Evolutionary conservation across 768 basidiomycete species (phyloP), one percentile per base, ranked within the genome.

Genomic region (Rhodotorula toruloides): DNA sequence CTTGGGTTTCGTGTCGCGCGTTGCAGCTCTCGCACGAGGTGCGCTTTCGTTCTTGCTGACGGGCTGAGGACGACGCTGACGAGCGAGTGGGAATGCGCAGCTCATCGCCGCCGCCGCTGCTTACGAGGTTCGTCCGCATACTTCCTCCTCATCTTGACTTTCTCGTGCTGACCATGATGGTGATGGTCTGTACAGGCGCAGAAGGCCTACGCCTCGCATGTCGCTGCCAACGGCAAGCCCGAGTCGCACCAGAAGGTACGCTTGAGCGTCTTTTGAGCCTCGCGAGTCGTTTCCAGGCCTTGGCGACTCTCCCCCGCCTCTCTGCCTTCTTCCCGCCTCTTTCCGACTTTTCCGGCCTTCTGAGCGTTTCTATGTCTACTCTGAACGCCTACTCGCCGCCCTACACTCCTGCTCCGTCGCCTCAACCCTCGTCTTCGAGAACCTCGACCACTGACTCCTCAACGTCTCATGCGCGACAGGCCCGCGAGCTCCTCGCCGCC

Each of bases 401-500:
- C 34, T 54, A 17, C 25, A n/a, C 36, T 25, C 37, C 9, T 48
- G 46, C 42, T 42, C 25, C 66, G n/a, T n/a, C 21, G 42, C 42
- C 42, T n/a, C n/a, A n/a, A n/a, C n/a, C n/a, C n/a, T n/a, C n/a
- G n/a, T n/a, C n/a, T n/a, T n/a, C n/a, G n/a, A n/a, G n/a, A n/a
- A n/a, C n/a, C n/a, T n/a, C n/a, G n/a, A n/a, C n/a, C 44, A 25
- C 44, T 46, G 13, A 46, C 12, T 49, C n/a, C 27, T 49, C 48
- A 14, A 14, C 11, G 11, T 17, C 6, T 27, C 48, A 5, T 19
- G 3, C 37, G 1, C 61, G 60, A 16, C 29, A 67, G 53, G 76
- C 76, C 55, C 76, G 77, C 67, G 78, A 79, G 75, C 50, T 79
- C 66, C 34, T 77, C 34, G 77, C 77, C n/a, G 78, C 76, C 17